A percentile compares a stretch with the other conserved stretches of the same genome.
Conservation (phyloP, 176 grass and related monocot genomes). For the Bonia amplexicaulis region DNA sequence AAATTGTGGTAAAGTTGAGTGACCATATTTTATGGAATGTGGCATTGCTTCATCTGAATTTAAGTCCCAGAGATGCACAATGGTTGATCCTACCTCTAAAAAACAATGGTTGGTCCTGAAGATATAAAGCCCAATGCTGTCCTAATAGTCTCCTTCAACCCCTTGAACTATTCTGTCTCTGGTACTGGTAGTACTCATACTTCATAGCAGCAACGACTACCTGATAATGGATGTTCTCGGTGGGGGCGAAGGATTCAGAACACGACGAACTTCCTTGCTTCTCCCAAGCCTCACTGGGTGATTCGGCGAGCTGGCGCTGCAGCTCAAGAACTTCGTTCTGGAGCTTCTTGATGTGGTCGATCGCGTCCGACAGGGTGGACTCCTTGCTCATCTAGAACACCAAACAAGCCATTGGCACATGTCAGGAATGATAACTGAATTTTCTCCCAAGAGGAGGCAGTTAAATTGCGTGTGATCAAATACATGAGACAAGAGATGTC, state of each 20-base stretch:
- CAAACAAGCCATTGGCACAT: background rate
- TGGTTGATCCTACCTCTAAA: background rate
- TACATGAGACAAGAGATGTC: background rate
- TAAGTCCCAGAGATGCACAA: background rate
- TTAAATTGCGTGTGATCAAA: background rate
- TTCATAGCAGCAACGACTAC: constrained; percentile 13
- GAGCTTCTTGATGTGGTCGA: constrained; percentile 76
- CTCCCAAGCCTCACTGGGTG: constrained; percentile 43
- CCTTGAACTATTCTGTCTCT: background rate
- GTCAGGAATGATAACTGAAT: background rate
- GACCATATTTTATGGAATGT: background rate
- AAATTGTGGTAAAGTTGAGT: background rate
- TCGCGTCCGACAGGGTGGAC: constrained; percentile 69
- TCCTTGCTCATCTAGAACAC: constrained; percentile 88
- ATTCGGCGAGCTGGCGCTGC: constrained; percentile 52
- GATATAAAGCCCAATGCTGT: background rate
- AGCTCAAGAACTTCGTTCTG: constrained; percentile 74
- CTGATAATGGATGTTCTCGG: constrained; percentile 49
- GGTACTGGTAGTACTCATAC: too few relatives aligned
- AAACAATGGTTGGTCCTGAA: background rate
- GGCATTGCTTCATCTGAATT: background rate
- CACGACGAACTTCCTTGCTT: constrained; percentile 52
- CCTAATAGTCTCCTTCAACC: background rate
- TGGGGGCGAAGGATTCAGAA: constrained; percentile 25
- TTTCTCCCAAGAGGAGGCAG: background rate